Evolutionary conservation across 768 basidiomycete genomes (phyloP).

Genomic region (Ramaria rubella): DNA sequence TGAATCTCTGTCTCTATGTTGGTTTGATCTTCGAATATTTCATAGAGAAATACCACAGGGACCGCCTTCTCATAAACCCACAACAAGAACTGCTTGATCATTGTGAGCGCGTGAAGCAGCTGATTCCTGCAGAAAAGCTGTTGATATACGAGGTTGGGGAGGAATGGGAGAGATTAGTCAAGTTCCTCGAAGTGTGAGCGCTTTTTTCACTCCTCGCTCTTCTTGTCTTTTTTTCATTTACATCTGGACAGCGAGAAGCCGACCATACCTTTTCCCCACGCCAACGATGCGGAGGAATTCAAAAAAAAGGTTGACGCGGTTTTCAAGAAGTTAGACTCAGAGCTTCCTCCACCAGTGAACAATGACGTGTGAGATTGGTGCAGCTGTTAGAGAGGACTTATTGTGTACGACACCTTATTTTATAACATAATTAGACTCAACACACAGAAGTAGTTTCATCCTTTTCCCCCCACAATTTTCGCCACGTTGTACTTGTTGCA

Average conservation of each 20-base stretch:
- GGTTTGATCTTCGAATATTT: not conserved
- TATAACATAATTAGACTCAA: too few species aligned
- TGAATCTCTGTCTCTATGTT: not conserved
- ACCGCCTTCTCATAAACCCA: not conserved
- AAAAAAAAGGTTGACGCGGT: not conserved
- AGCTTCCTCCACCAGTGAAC: too few species aligned
- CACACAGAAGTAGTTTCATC: too few species aligned
- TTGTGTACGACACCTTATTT: too few species aligned
- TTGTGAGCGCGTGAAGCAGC: constrained; percentile 1
- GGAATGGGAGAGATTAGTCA: not conserved
- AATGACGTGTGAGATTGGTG: too few species aligned
- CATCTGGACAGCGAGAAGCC: not conserved
- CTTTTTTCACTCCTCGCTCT: not conserved
- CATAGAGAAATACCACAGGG: not conserved
- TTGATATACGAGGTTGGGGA: constrained; percentile 2
- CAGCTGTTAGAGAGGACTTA: too few species aligned
- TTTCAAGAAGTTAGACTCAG: too few species aligned
- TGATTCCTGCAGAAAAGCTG: constrained; percentile 2
- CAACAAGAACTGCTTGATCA: constrained; percentile 3
- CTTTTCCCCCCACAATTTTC: too few species aligned
- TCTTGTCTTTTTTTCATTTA: not conserved
- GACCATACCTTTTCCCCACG: constrained; percentile 1
- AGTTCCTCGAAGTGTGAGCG: constrained; percentile 5
- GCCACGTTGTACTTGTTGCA: too few species aligned
- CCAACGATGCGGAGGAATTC: constrained; percentile 3